Conservation (phyloP, 257 asterid species). For the Petrea volubilis region DNA sequence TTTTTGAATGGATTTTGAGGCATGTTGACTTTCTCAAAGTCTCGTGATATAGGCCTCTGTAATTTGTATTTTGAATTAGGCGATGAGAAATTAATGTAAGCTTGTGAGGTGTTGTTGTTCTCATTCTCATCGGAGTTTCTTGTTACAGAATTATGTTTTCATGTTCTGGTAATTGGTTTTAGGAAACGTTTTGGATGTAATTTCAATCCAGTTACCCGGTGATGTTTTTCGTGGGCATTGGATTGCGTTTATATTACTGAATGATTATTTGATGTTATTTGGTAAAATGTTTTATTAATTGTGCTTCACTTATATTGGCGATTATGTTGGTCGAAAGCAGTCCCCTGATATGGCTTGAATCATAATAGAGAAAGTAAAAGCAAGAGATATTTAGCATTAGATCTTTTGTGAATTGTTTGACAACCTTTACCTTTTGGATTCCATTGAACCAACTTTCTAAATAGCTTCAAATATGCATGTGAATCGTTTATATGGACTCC, state of each 20-base stretch:
- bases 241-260: background rate
- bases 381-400: background rate
- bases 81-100: background rate
- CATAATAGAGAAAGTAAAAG: background rate
- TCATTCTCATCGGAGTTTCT: background rate
- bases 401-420: slow-evolving; percentile 1
- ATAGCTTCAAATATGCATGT: background rate
- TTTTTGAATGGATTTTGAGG: slow-evolving; percentile 1
- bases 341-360: background rate
- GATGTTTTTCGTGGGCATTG: background rate
- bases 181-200: background rate
- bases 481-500: background rate
- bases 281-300: slow-evolving; percentile 5
- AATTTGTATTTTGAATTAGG: background rate
- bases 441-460: background rate
- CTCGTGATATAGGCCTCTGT: background rate
- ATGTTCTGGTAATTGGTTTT: background rate
- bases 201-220: background rate
- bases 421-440: background rate
- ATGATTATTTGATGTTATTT: slow-evolving; percentile 13
- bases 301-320: background rate
- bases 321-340: background rate
- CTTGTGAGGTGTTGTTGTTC: background rate
- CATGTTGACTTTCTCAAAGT: background rate
- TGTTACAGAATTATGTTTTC: background rate